These are phyloP conservation scores for Davidsoniella virescens DNA, from an alignment of 2,329 filamentous ascomycete species.

Conservation along the genomic window DNA sequence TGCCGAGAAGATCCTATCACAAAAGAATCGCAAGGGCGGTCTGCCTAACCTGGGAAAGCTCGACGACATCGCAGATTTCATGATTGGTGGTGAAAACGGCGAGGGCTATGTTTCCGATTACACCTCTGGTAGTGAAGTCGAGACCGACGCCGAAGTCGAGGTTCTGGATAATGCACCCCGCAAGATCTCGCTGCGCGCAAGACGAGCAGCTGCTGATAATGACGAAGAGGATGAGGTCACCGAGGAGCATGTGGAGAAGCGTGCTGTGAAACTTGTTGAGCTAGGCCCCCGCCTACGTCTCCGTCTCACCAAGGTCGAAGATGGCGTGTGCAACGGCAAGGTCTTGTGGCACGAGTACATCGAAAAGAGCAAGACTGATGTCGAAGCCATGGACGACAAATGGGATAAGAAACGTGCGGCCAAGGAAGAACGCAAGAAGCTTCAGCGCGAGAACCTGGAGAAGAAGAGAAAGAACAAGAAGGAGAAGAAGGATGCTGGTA, in stretches of 20 bases:
- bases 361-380: conserved; percentile 63
- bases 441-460: conserved; percentile 83
- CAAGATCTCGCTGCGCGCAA: conserved; percentile 28
- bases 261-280: conserved; percentile 83
- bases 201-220: conserved; percentile 29
- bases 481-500: conserved; percentile 23
- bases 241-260: conserved; percentile 53
- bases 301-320: conserved; percentile 87
- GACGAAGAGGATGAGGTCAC: conserved; percentile 15
- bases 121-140: conserved; percentile 75
- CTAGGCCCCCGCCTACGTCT: conserved; percentile 80
- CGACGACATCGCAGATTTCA: conserved; percentile 86
- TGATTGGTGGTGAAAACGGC: conserved; percentile 65
- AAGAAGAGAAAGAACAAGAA: conserved; percentile 47
- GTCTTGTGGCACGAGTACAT: conserved; percentile 97
- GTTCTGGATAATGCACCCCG: conserved; percentile 49
- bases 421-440: conserved; percentile 64
- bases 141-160: conserved; percentile 92
- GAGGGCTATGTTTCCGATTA: conserved; percentile 73
- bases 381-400: conserved; percentile 60
- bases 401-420: conserved; percentile 67
- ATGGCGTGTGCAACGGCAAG: conserved; percentile 76
- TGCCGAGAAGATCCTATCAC: conserved; percentile 59
- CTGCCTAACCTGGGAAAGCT: conserved; percentile 83
- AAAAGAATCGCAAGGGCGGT: conserved; percentile 38